These are phyloP conservation scores for Cutaneotrichosporon sp. DNA, from an alignment of 1,284 basidiomycete species.

Conservation along the genomic window DNA sequence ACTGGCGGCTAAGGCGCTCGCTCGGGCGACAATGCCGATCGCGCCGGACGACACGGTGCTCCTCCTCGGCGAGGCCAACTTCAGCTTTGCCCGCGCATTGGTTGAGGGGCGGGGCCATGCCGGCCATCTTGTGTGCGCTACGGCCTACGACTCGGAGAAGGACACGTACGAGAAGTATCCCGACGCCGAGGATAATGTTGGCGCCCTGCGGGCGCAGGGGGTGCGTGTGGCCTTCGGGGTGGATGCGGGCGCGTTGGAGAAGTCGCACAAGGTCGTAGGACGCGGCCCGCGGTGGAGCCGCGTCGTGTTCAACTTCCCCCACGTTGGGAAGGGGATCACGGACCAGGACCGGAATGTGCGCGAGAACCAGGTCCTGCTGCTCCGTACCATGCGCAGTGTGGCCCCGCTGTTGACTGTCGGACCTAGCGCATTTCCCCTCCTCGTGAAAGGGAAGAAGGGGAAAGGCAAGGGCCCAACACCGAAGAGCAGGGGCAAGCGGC, in stretches of 20 bases:
- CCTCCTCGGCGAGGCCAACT: constrained; percentile 90
- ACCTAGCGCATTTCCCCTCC: constrained; percentile 24
- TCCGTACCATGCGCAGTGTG: constrained; percentile 76
- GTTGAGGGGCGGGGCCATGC: constrained; percentile 57
- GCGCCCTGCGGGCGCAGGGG: constrained; percentile 57
- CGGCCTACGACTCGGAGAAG: constrained; percentile 76
- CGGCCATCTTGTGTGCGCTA: constrained; percentile 70
- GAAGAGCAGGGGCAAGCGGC: constrained; percentile 6
- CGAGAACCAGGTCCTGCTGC: constrained; percentile 81
- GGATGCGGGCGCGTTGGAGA: constrained; percentile 72
- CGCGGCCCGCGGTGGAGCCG: constrained; percentile 56
- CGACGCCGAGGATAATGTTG: constrained; percentile 63
- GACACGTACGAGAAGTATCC: constrained; percentile 81
- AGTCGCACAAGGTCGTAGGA: constrained; percentile 53
- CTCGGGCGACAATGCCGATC: constrained; percentile 59
- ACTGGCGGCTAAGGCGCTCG: neutral
- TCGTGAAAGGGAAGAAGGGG: constrained; percentile 13
- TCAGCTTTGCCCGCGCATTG: constrained; percentile 81
- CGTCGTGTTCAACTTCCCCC: constrained; percentile 94
- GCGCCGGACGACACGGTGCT: constrained; percentile 69
- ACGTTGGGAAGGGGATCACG: constrained; percentile 86
- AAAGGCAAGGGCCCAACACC: constrained; percentile 7
- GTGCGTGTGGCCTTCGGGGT: constrained; percentile 73
- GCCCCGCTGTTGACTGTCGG: constrained; percentile 62
- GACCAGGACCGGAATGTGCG: constrained; percentile 92